A percentile compares a stretch with the other conserved stretches of the same genome.
These are phyloP conservation scores for Candida glucosophila DNA, from an alignment of 1,139 yeast species.

Conservation along the genomic window DNA sequence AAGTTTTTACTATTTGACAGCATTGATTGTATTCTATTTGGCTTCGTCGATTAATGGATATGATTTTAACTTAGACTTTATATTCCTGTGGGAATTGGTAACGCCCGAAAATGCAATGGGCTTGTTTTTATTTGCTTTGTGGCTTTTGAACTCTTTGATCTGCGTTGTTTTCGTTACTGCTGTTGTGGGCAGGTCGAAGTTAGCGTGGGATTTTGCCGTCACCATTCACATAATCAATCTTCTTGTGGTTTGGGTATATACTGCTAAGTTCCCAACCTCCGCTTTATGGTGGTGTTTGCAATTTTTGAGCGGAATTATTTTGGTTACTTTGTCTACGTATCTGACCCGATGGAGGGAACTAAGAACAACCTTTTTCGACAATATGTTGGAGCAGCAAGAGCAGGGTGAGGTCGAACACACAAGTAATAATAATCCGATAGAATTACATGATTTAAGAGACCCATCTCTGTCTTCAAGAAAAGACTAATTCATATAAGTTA, in stretches of 20 bases:
- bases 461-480: no score
- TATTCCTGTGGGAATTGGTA: constrained; percentile 77
- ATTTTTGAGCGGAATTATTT: constrained; percentile 51
- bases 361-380: constrained; percentile 81
- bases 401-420: constrained; percentile 19
- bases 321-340: constrained; percentile 79
- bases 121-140: constrained; percentile 56
- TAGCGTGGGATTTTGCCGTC: constrained; percentile 93
- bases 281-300: constrained; percentile 84
- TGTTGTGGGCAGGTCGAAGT: constrained; percentile 83
- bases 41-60: constrained; percentile 56
- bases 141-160: constrained; percentile 72
- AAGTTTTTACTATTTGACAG: constrained; percentile 57
- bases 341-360: constrained; percentile 83
- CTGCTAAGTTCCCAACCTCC: constrained; percentile 60
- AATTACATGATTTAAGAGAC: no score
- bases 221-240: constrained; percentile 81
- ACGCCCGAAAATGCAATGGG: constrained; percentile 77
- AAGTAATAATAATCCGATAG: no score
- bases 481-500: no score
- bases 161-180: constrained; percentile 79
- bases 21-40: constrained; percentile 46
- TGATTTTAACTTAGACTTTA: constrained; percentile 54
- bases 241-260: constrained; percentile 56
- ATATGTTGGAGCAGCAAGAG: constrained; percentile 52